phyloP scores from a whole-genome alignment of 257 asterid genomes.

The Handroanthus guayacan region DNA sequence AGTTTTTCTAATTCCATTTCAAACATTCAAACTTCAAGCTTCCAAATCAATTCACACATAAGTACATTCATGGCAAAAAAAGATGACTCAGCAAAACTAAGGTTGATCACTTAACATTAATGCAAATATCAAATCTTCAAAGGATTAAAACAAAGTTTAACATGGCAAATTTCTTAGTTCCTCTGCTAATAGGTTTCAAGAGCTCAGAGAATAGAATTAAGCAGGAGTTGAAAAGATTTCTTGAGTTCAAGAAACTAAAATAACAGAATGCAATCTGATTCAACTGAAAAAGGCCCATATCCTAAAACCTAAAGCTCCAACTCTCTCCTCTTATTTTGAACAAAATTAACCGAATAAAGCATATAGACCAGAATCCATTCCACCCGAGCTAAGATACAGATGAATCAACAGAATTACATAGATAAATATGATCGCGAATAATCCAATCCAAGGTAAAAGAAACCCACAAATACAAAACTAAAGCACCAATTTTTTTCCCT shows the following conservation, averaged over 20 bases:
- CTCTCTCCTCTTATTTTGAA: background rate
- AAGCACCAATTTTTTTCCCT: conserved; percentile 9
- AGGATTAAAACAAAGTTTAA: background rate
- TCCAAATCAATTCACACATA: background rate
- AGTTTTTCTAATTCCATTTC: background rate
- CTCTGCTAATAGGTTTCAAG: too few species aligned
- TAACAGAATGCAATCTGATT: background rate
- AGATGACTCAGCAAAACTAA: background rate
- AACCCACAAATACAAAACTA: conserved; percentile 16
- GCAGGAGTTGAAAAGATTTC: background rate
- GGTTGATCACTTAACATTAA: background rate
- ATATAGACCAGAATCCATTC: background rate
- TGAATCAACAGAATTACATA: too few species aligned
- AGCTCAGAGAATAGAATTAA: background rate
- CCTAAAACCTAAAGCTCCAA: conserved; percentile 16
- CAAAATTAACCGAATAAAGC: conserved; percentile 4
- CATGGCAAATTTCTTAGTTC: conserved; percentile 1
- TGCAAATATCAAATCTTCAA: background rate
- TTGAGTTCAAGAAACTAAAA: background rate
- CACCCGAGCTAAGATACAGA: background rate
- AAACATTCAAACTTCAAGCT: conserved; percentile 17
- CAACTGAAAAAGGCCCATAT: conserved; percentile 9
- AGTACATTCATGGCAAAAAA: background rate
- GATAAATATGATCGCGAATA: background rate
- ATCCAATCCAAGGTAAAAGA: conserved; percentile 6